Evolutionary conservation across 2,329 filamentous ascomycete species (phyloP).

Genomic region (Paracorniculantispora psalliotae): DNA sequence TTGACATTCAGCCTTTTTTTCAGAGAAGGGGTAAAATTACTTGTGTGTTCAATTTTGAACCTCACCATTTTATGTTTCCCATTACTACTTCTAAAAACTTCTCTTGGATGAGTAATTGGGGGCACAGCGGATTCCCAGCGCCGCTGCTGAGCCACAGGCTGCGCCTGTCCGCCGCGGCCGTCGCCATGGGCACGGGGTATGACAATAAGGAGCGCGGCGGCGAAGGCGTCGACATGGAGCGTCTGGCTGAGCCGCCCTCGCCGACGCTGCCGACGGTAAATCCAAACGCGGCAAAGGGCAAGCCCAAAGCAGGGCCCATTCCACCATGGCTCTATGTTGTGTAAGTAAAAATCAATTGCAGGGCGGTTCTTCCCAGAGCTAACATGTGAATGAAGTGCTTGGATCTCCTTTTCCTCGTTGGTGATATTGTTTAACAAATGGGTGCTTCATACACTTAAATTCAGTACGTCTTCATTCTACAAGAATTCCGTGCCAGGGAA

Average conservation of each 20-base stretch:
- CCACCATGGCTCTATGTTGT: conserved; percentile 8
- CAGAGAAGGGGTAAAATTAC: not conserved
- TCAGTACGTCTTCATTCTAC: conserved; percentile 36
- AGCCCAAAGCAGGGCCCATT: not conserved
- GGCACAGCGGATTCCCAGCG: not conserved
- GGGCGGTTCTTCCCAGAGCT: not conserved
- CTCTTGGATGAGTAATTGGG: not conserved
- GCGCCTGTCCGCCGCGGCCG: not conserved
- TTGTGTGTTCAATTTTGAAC: not conserved
- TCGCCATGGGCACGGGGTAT: not conserved
- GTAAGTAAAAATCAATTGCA: not conserved
- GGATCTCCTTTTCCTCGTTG: conserved; percentile 80
- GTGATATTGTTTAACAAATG: conserved; percentile 97
- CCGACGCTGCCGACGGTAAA: conserved; percentile 8
- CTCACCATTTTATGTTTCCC: not conserved
- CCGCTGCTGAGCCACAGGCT: not conserved
- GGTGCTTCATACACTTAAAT: conserved; percentile 72
- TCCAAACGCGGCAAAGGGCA: not conserved
- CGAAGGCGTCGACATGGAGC: conserved; percentile 8
- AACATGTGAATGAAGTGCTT: conserved; percentile 32
- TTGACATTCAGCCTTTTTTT: not conserved
- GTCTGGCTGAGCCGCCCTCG: conserved; percentile 2
- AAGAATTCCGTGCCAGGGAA: not conserved
- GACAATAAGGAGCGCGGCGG: not conserved
- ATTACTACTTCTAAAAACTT: no score